Base-by-base conservation (phyloP, 495 filamentous ascomycete genomes). In the Hyaloscypha finlandica region DNA sequence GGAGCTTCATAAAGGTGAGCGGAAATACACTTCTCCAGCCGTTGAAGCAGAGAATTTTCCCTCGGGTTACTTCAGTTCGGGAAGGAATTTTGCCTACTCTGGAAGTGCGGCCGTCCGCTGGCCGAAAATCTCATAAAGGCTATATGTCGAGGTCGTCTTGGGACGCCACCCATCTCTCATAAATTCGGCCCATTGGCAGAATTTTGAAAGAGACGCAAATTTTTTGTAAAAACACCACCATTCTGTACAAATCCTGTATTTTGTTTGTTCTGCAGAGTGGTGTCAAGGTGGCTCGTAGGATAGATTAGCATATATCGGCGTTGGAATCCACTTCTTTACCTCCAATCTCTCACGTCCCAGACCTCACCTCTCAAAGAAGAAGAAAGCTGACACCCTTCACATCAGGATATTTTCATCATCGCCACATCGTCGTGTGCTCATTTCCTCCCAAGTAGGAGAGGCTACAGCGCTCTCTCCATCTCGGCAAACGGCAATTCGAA, bases 371-470 rank as follows among this genome's bases (percentile, higher is more conserved):
- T 35, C 25, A 61, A 25, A 25, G 25, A 25, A 53, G 12, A 22
- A 9, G 55, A 30, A 54, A 58, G 61, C 68, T 67, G 61, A 53
- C 67, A 69, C 33, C 19, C 45, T 45, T 61, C 54, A 35, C 64
- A 51, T 63, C 68, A 98, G 93, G 94, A 97, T 74, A 83, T 93
- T 73, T 82, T 92, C 77, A 83, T 94, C 73, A 92, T 97, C 71
- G 68, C 87, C 63, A 89, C 90, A 52, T 91, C 92, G 25, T 92
- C 92, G 1, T 86, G 92, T 68, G 83, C 90, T 5, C 84, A 87
- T 61, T 80, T 91, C 58, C 73, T 95, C 12, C 85, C 89, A 4
- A 80, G 75, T 48, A 78, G 85, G 64, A 80, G 88, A 65, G 88
- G 90, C 8, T 92, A 93, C 72, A 82, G 80, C 51, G 83, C 84